A percentile compares a stretch with the other conserved stretches of the same genome.
phyloP scores from a whole-genome alignment of 2,329 filamentous ascomycete genomes.

The Trichoderma koningiopsis region DNA sequence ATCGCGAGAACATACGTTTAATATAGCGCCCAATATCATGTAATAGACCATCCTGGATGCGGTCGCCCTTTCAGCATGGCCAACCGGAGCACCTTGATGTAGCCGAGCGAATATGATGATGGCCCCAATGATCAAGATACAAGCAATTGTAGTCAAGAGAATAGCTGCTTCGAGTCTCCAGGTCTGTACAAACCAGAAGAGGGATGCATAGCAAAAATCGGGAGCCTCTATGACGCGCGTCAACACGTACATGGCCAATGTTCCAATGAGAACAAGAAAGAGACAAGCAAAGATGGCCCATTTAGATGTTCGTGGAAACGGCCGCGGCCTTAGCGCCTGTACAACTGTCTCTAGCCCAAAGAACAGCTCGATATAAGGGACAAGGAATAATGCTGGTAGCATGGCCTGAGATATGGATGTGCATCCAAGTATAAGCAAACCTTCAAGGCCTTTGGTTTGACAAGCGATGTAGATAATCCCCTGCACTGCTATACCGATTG shows the following conservation, averaged over 20 bases:
- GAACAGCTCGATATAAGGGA: conserved; percentile 65
- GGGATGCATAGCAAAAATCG: conserved; percentile 65
- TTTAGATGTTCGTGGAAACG: conserved; percentile 61
- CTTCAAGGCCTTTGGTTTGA: conserved; percentile 57
- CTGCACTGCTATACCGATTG: conserved; percentile 60
- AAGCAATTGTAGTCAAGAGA: conserved; percentile 54
- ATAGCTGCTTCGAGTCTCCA: conserved; percentile 62
- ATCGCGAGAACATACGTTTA: conserved; percentile 51
- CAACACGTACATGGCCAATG: conserved; percentile 60
- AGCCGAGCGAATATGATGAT: conserved; percentile 60
- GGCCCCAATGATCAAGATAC: conserved; percentile 53
- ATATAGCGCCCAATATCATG: conserved; percentile 57
- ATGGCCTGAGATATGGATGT: conserved; percentile 57
- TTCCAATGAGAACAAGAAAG: conserved; percentile 43
- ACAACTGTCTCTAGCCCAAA: conserved; percentile 65
- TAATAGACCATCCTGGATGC: conserved; percentile 73
- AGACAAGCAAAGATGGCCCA: conserved; percentile 53
- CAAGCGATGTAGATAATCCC: conserved; percentile 58
- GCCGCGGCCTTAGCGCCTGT: conserved; percentile 55
- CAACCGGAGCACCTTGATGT: conserved; percentile 55
- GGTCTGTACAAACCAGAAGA: conserved; percentile 67
- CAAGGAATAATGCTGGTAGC: conserved; percentile 68
- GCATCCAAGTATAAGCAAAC: conserved; percentile 56
- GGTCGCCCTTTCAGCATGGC: conserved; percentile 60
- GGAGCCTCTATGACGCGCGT: conserved; percentile 57